Evolutionary conservation across 345 rosid genomes (phyloP).

Genomic region (Gossypioides kirkii): DNA sequence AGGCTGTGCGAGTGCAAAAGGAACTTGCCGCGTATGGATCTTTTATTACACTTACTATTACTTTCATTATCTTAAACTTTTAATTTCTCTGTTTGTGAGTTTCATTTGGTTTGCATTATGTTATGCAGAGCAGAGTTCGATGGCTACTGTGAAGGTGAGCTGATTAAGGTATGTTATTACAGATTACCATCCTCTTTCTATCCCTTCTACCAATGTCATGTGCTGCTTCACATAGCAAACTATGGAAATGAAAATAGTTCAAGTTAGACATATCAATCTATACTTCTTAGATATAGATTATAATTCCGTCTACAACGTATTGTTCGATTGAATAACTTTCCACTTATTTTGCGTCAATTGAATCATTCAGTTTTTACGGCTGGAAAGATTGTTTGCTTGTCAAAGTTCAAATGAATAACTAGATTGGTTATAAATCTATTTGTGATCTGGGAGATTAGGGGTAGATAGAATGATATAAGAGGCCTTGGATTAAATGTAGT

Average conservation of each 20-base stretch:
- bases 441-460: background rate
- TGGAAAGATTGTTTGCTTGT: background rate
- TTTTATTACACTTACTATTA: background rate
- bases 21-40: constrained; percentile 74
- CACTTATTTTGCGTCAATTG: background rate
- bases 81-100: constrained; percentile 14
- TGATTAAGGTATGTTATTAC: constrained; percentile 61
- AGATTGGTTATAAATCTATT: background rate
- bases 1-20: constrained; percentile 86
- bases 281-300: background rate
- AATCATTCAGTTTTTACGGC: background rate
- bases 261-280: background rate
- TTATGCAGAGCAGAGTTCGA: constrained; percentile 82
- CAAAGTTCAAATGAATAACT: background rate
- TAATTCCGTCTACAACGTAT: background rate
- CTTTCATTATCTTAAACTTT: constrained; percentile 5
- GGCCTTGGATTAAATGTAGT: background rate
- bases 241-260: background rate
- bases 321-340: background rate
- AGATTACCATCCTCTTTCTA: background rate
- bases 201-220: background rate
- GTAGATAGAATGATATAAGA: background rate
- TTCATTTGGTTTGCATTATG: constrained; percentile 17
- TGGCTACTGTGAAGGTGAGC: constrained; percentile 95
- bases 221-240: background rate